Evolutionary conservation across 306 rosid species (phyloP).

Genomic region (Rosa lucieae): DNA sequence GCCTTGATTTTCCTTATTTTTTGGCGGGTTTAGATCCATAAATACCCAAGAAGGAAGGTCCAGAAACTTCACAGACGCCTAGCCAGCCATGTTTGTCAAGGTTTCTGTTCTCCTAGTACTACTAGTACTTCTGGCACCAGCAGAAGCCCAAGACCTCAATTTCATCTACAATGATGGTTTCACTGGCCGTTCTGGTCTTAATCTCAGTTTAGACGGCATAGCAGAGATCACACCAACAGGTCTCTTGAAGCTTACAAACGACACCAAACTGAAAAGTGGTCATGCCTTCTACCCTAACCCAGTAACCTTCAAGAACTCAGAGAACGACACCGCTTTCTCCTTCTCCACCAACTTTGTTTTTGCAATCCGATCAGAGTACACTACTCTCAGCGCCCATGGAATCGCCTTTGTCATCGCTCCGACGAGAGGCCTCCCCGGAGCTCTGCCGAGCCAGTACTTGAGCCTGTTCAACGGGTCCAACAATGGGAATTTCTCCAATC

Average conservation of each 20-base stretch:
- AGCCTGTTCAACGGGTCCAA: neutral
- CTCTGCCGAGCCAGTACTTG: neutral
- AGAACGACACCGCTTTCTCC: slow-evolving; percentile 32
- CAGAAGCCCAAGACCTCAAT: neutral
- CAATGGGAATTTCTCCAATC: slow-evolving; percentile 19
- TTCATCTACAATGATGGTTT: neutral
- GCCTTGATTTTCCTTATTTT: neutral
- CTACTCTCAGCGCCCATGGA: slow-evolving; percentile 30
- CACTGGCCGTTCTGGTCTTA: neutral
- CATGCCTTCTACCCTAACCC: slow-evolving; percentile 59
- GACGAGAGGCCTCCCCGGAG: neutral
- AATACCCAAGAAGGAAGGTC: neutral
- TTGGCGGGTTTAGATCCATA: neutral
- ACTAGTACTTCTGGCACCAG: slow-evolving; percentile 10
- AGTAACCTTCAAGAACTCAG: slow-evolving; percentile 42
- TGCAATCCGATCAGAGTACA: slow-evolving; percentile 41
- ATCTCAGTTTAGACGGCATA: slow-evolving; percentile 46
- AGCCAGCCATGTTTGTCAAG: slow-evolving; percentile 35
- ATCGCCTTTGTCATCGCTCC: slow-evolving; percentile 17
- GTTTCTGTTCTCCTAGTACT: slow-evolving; percentile 22
- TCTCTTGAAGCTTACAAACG: slow-evolving; percentile 38
- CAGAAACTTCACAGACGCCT: neutral
- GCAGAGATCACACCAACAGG: slow-evolving; percentile 46
- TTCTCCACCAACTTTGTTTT: slow-evolving; percentile 66
- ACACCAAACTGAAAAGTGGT: slow-evolving; percentile 35